Percentiles rank a stretch among this genome's conserved stretches.
phyloP scores from a whole-genome alignment of 2,329 filamentous ascomycete species.

The Ophiostoma triangulosporum region DNA sequence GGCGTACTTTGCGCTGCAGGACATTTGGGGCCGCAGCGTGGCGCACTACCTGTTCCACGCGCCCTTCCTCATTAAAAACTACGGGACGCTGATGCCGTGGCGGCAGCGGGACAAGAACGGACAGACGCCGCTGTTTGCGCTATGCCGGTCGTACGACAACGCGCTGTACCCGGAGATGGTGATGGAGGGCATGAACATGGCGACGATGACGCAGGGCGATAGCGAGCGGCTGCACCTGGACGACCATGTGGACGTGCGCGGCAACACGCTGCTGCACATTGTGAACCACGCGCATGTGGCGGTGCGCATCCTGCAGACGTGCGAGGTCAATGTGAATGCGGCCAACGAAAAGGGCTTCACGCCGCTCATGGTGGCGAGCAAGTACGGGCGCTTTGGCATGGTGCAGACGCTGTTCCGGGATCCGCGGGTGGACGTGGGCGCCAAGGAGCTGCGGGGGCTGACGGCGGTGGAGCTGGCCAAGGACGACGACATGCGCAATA shows the following conservation, averaged over 20 bases:
- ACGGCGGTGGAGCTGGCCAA: constrained; percentile 95
- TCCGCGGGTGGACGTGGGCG: constrained; percentile 69
- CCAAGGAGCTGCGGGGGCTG: constrained; percentile 74
- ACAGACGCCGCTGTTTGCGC: constrained; percentile 90
- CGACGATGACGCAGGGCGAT: constrained; percentile 62
- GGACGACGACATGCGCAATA: constrained; percentile 92
- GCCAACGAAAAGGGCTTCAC: constrained; percentile 93
- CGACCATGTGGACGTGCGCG: constrained; percentile 82
- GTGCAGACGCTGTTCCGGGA: constrained; percentile 81
- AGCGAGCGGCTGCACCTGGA: constrained; percentile 73
- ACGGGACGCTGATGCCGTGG: constrained; percentile 76
- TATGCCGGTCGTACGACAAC: constrained; percentile 93
- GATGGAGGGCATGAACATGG: constrained; percentile 60
- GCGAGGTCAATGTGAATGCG: constrained; percentile 92
- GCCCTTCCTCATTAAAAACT: constrained; percentile 61
- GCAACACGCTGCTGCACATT: constrained; percentile 92
- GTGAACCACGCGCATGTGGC: constrained; percentile 75
- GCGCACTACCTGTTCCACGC: constrained; percentile 96
- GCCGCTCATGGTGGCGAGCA: constrained; percentile 93
- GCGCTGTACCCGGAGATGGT: constrained; percentile 80
- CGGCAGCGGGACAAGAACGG: constrained; percentile 86
- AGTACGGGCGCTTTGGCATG: constrained; percentile 90
- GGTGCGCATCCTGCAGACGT: constrained; percentile 60
- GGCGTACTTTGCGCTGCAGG: constrained; percentile 61
- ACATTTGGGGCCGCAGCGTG: constrained; percentile 73